Conservation (phyloP, 2,329 filamentous ascomycete species). For the Dendryphion nanum region DNA sequence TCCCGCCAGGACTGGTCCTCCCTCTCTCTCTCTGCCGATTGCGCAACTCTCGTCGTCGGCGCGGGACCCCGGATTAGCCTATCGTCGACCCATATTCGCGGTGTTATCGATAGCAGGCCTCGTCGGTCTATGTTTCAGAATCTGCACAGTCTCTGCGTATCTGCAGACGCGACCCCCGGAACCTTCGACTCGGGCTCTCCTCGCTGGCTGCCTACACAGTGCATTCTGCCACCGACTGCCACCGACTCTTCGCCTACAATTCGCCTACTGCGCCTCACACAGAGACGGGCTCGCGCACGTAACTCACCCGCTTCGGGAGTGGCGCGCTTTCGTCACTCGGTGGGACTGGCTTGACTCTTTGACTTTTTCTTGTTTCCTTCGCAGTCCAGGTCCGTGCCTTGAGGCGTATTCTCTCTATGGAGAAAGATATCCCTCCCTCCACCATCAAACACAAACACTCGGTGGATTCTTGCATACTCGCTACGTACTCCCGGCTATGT, state of each 20-base stretch:
- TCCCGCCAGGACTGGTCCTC: too few species aligned
- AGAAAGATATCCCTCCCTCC: too few species aligned
- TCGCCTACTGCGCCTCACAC: conserved; percentile 28
- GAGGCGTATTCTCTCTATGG: conserved; percentile 74
- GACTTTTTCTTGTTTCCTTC: conserved; percentile 88
- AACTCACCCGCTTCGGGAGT: conserved; percentile 15
- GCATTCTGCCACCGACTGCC: too few species aligned
- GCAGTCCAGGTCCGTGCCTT: conserved; percentile 75
- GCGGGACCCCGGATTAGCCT: conserved; percentile 21
- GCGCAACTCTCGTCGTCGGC: conserved; percentile 17
- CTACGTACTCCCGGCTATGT: too few species aligned
- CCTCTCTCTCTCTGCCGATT: conserved; percentile 19
- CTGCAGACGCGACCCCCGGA: conserved; percentile 24
- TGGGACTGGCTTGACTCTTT: conserved; percentile 83
- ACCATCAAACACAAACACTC: too few species aligned
- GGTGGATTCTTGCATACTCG: too few species aligned
- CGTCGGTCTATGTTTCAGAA: conserved; percentile 5
- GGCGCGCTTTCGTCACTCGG: too few species aligned
- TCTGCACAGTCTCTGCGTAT: conserved; percentile 30
- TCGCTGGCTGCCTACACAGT: background rate
- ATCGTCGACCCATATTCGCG: conserved; percentile 22
- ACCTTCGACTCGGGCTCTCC: conserved; percentile 14
- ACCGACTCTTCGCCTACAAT: background rate
- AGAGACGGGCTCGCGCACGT: conserved; percentile 15
- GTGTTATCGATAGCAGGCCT: conserved; percentile 34